Percentiles rank a stretch among this genome's conserved stretches.
These are phyloP conservation scores for Penicillium rolfsii DNA, from an alignment of 2,329 filamentous ascomycete genomes.

Conservation along the genomic window DNA sequence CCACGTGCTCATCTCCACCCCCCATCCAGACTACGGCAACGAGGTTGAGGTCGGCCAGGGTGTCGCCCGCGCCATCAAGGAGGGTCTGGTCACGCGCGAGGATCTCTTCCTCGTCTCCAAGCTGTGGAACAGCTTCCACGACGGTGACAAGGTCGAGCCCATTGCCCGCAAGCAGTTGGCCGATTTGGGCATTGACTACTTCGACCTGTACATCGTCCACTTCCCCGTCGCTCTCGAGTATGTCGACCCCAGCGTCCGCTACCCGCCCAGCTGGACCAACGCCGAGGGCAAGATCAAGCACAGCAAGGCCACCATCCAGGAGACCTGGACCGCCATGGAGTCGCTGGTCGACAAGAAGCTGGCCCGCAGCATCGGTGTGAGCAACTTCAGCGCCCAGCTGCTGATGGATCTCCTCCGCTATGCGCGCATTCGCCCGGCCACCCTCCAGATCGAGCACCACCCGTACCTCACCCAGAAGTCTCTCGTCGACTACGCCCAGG, in stretches of 20 bases:
- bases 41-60: conserved; percentile 78
- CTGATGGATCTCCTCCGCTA: conserved; percentile 80
- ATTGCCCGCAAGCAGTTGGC: conserved; percentile 76
- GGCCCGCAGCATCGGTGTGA: conserved; percentile 74
- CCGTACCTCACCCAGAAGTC: conserved; percentile 79
- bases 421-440: conserved; percentile 72
- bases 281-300: conserved; percentile 66
- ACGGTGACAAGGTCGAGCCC: conserved; percentile 73
- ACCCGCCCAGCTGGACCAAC: conserved; percentile 75
- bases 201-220: conserved; percentile 87
- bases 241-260: conserved; percentile 76
- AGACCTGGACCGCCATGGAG: conserved; percentile 85
- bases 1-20: neutral
- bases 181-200: conserved; percentile 85
- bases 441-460: conserved; percentile 88
- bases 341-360: conserved; percentile 69
- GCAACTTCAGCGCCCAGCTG: conserved; percentile 79
- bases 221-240: conserved; percentile 87
- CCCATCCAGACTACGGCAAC: conserved; percentile 73
- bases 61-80: conserved; percentile 76
- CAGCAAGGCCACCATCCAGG: conserved; percentile 72
- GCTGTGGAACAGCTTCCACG: conserved; percentile 92
- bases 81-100: conserved; percentile 78
- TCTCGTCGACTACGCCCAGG: conserved; percentile 70
- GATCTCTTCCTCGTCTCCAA: conserved; percentile 93